Evolutionary conservation across 2,329 filamentous ascomycete species (phyloP), one percentile per base, ranked within the genome.

Genomic region (Bipolaris victoriae): DNA sequence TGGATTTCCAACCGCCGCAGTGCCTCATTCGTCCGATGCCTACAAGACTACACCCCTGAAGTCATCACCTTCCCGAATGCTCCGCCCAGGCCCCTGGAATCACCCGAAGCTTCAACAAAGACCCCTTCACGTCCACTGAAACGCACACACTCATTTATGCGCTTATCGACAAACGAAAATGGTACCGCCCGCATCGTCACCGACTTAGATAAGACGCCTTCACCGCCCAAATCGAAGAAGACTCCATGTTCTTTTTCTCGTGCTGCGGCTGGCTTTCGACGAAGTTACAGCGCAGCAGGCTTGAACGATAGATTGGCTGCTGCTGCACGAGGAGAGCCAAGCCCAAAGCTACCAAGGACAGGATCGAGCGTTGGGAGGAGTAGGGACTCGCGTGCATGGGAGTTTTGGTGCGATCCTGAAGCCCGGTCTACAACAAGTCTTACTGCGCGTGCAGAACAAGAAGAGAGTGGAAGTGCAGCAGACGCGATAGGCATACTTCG

Each of bases 101-200:
- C 57, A 78, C 88, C 66, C 78, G 52, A 65, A 26, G 26, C 22
- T 7, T n/a, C 44, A 10, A 55, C 48, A 33, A 58, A 58, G n/a
- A 83, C 70, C 82, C 84, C 70, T 80, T 78, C 51, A 67, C 81
- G 62, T 35, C 55, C 74, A 2, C 55, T 78, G 31, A 76, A 75
- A 60, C 75, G 75, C 55, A 63, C 69, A 6, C 72, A 77, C 39
- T 84, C 84, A 47, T 83, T 85, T 26, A 84, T 96, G 55, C 88
- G 92, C 47, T 82, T 97, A 26, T 92, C 91, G 1, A 87, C 95
- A 70, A 95, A 91, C 16, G 84, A 93, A 31, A 92, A 97, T 70
- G 94, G 94, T 64, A 94, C 93, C 71, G 94, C 94, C n/a, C 90
- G 94, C 68, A 83, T 97, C 49, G 86, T 93, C 20, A 86, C 85